phyloP scores from a whole-genome alignment of 805 yeast genomes.

The Lipomyces yamanashiensis region DNA sequence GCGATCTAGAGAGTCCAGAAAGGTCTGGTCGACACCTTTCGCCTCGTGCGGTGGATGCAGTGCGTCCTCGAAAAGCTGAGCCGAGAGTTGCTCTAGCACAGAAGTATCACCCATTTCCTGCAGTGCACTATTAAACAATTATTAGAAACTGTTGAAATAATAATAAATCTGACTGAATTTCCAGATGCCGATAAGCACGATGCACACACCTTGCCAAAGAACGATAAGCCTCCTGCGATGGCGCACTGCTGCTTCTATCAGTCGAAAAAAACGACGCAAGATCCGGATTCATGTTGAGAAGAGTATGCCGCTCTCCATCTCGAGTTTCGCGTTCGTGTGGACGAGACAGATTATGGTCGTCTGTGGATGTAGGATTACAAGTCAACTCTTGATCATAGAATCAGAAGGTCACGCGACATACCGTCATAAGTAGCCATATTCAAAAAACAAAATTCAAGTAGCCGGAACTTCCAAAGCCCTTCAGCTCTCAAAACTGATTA shows the following conservation, averaged over 20 bases:
- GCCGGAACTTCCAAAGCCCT: no score
- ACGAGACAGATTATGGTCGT: conserved; percentile 30
- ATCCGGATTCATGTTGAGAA: conserved; percentile 30
- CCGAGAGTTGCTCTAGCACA: conserved; percentile 25
- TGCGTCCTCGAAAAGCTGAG: conserved; percentile 32
- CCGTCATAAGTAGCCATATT: conserved; percentile 37
- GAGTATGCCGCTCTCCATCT: conserved; percentile 22
- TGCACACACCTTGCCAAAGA: conserved; percentile 23
- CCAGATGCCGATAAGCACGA: neutral
- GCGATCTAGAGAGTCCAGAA: conserved; percentile 77
- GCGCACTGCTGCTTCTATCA: conserved; percentile 4
- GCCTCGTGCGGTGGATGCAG: conserved; percentile 19
- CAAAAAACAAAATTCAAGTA: no score
- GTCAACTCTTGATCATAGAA: neutral
- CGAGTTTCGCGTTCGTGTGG: neutral
- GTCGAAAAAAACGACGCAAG: conserved; percentile 34
- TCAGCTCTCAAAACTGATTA: no score
- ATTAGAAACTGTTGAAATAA: neutral
- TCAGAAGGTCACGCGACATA: neutral
- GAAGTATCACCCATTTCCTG: conserved; percentile 28
- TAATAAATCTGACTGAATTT: neutral
- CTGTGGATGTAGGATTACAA: conserved; percentile 8
- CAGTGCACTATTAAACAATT: conserved; percentile 21
- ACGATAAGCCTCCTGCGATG: conserved; percentile 18
- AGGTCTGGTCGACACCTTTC: conserved; percentile 67